A percentile compares a stretch with the other conserved stretches of the same genome.
Conservation (phyloP, 2,329 filamentous ascomycete genomes). For the Pestalotiopsis sp. region DNA sequence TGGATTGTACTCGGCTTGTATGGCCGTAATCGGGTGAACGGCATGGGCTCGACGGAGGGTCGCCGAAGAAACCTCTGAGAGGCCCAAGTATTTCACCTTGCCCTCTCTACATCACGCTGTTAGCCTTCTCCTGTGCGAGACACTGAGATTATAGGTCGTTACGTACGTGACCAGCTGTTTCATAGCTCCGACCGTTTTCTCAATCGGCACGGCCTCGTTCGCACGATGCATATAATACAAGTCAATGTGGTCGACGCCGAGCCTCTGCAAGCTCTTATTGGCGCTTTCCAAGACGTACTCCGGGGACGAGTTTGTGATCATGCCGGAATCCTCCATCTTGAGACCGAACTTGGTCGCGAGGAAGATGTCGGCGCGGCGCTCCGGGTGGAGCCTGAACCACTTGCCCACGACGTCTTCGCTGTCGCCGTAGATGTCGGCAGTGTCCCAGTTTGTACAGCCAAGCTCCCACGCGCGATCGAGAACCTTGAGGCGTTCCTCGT, state of each 20-base stretch:
- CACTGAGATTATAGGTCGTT: no score
- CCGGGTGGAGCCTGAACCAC: slow-evolving; percentile 45
- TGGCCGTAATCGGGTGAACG: slow-evolving; percentile 50
- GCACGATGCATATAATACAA: slow-evolving; percentile 57
- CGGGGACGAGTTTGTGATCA: slow-evolving; percentile 23
- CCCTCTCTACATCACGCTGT: slow-evolving; percentile 39
- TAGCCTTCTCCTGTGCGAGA: background rate
- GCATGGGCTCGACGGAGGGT: slow-evolving; percentile 55
- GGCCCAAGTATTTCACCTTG: slow-evolving; percentile 59
- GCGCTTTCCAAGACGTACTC: slow-evolving; percentile 42
- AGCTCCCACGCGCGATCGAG: slow-evolving; percentile 31
- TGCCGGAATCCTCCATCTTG: slow-evolving; percentile 28
- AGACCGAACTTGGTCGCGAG: slow-evolving; percentile 40
- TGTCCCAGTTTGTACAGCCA: slow-evolving; percentile 52
- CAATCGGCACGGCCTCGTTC: slow-evolving; percentile 46
- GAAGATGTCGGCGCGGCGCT: slow-evolving; percentile 43
- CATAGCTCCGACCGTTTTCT: slow-evolving; percentile 51
- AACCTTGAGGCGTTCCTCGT: slow-evolving; percentile 15
- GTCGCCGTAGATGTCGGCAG: slow-evolving; percentile 42
- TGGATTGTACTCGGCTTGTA: slow-evolving; percentile 57
- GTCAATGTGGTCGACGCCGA: slow-evolving; percentile 57
- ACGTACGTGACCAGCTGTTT: slow-evolving; percentile 41
- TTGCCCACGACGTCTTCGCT: slow-evolving; percentile 45
- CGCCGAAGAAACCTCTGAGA: slow-evolving; percentile 62
- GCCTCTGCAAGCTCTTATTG: slow-evolving; percentile 39